Evolutionary conservation across 2,329 filamentous ascomycete species (phyloP).

Genomic region (Botrytis hyacinthi): DNA sequence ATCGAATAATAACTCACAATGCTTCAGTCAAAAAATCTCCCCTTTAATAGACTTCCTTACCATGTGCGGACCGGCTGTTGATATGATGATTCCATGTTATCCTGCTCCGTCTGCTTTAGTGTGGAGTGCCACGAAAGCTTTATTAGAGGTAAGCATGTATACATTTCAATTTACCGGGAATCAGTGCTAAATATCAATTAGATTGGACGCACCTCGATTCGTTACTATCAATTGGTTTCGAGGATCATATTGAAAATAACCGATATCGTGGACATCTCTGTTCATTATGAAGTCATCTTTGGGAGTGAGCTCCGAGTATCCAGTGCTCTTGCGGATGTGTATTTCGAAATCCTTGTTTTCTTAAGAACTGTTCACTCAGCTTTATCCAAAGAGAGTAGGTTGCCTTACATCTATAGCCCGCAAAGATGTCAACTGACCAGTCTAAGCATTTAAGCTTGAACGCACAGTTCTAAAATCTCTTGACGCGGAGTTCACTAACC

Average conservation of each 20-base stretch:
- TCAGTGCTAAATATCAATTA: not conserved
- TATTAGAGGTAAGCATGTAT: constrained; percentile 11
- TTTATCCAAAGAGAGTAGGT: constrained; percentile 14
- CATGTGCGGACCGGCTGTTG: constrained; percentile 15
- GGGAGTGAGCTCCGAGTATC: constrained; percentile 5
- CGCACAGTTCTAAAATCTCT: constrained; percentile 13
- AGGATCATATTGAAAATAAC: constrained; percentile 6
- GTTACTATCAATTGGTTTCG: constrained; percentile 10
- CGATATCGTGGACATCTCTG: constrained; percentile 7
- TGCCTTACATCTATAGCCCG: not conserved
- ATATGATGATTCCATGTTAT: constrained; percentile 11
- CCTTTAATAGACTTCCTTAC: constrained; percentile 18
- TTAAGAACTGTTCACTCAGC: constrained; percentile 3
- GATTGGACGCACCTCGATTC: constrained; percentile 17
- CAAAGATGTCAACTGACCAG: not conserved
- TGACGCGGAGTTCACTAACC: constrained; percentile 5
- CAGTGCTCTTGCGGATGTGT: constrained; percentile 13
- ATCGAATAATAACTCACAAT: not conserved
- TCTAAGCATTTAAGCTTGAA: constrained; percentile 16
- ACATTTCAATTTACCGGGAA: not conserved
- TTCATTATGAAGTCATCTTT: constrained; percentile 15
- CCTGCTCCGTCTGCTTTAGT: constrained; percentile 16
- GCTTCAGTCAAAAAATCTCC: constrained; percentile 5
- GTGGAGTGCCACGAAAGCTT: constrained; percentile 8
- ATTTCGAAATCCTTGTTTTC: constrained; percentile 15